Conservation (phyloP, 2,329 filamentous ascomycete genomes). For the Alternaria sp. region DNA sequence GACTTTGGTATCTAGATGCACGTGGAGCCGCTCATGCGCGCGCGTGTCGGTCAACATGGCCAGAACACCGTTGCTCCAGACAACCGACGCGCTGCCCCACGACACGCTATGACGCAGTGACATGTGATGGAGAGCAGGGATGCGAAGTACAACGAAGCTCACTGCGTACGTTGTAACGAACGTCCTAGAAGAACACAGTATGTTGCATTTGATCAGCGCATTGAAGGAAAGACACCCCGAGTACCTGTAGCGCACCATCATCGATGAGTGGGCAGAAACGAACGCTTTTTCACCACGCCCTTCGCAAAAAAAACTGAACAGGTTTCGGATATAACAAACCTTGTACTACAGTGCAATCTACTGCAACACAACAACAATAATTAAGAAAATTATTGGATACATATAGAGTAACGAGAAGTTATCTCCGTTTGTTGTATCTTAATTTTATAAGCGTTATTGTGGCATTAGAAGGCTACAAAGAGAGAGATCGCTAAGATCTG, state of each 20-base stretch:
- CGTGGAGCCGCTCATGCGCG: slow-evolving; percentile 17
- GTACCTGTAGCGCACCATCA: neutral
- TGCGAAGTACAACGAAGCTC: slow-evolving; percentile 1
- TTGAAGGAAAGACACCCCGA: neutral
- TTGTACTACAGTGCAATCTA: too few species aligned
- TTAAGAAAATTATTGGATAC: too few species aligned
- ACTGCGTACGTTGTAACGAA: neutral
- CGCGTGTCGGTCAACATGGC: slow-evolving; percentile 26
- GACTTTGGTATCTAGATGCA: slow-evolving; percentile 16
- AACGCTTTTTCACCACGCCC: too few species aligned
- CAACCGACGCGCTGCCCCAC: slow-evolving; percentile 18
- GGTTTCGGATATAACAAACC: too few species aligned
- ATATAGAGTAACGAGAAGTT: too few species aligned
- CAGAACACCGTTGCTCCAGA: slow-evolving; percentile 24
- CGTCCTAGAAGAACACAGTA: neutral
- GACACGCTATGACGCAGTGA: slow-evolving; percentile 6
- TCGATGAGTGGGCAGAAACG: too few species aligned
- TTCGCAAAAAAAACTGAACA: too few species aligned
- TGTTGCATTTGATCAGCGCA: neutral
- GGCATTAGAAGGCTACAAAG: too few species aligned
- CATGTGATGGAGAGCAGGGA: slow-evolving; percentile 6
- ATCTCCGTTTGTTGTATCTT: too few species aligned
- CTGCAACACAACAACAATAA: too few species aligned
- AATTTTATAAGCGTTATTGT: too few species aligned
- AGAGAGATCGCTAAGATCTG: too few species aligned